Conservation (phyloP, 2,329 filamentous ascomycete genomes). For the Hansfordia pulvinata region DNA sequence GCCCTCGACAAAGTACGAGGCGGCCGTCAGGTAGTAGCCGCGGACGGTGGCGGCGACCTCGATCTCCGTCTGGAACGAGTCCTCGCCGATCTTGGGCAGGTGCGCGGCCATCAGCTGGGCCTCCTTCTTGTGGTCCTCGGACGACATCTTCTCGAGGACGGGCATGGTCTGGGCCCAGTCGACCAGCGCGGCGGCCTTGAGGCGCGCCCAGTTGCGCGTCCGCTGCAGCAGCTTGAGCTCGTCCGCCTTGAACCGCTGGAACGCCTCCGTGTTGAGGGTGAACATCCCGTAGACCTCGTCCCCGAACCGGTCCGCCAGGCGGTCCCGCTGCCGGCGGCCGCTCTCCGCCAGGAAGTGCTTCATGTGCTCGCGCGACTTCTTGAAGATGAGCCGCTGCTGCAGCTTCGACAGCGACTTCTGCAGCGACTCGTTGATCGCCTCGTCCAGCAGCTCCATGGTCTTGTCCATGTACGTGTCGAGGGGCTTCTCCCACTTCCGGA, state of each 20-base stretch:
- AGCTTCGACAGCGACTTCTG: slow-evolving; percentile 29
- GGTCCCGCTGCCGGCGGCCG: slow-evolving; percentile 18
- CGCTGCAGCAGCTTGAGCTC: slow-evolving; percentile 32
- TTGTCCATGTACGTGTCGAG: slow-evolving; percentile 32
- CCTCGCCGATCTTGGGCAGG: slow-evolving; percentile 33
- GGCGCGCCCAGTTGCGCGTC: slow-evolving; percentile 34
- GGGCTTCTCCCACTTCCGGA: slow-evolving; percentile 43
- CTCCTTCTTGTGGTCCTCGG: slow-evolving; percentile 32
- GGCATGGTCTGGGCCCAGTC: slow-evolving; percentile 19
- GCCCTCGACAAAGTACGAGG: slow-evolving; percentile 47
- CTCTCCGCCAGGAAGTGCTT: slow-evolving; percentile 27
- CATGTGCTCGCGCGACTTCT: slow-evolving; percentile 28
- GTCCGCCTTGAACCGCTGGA: slow-evolving; percentile 27
- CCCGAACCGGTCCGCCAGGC: slow-evolving; percentile 29
- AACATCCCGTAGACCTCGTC: slow-evolving; percentile 42
- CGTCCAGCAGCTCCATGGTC: slow-evolving; percentile 32
- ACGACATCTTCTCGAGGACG: slow-evolving; percentile 24
- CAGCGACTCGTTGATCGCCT: slow-evolving; percentile 31
- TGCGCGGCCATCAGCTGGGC: slow-evolving; percentile 26
- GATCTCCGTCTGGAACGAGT: slow-evolving; percentile 47
- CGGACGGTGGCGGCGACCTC: slow-evolving; percentile 48
- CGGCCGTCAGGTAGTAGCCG: slow-evolving; percentile 57
- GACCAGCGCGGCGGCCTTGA: slow-evolving; percentile 23
- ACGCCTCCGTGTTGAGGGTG: slow-evolving; percentile 38
- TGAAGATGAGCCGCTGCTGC: slow-evolving; percentile 34